phyloP scores from a whole-genome alignment of 805 yeast species.

The Brettanomyces bruxellensis region DNA sequence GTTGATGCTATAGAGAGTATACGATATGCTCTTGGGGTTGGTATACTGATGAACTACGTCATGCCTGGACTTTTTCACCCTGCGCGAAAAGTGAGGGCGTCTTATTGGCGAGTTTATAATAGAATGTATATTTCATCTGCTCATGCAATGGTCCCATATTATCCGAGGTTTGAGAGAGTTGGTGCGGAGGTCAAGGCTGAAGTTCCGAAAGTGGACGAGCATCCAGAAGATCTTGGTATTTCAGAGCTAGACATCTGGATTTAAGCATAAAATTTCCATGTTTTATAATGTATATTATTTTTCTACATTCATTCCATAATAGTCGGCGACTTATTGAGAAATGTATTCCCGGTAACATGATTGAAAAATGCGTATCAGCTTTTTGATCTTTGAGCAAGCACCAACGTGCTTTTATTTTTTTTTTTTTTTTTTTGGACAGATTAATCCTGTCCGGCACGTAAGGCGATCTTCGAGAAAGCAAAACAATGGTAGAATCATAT shows the following conservation, averaged over 20 bases:
- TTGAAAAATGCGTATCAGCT: no score
- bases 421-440: no score
- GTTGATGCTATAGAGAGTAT: constrained; percentile 72
- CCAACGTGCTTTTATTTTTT: no score
- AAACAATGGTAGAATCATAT: neutral
- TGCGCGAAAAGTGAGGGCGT: constrained; percentile 72
- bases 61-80: constrained; percentile 93
- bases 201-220: constrained; percentile 7
- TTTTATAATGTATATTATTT: no score
- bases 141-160: constrained; percentile 75
- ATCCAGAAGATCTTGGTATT: constrained; percentile 18
- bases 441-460: no score
- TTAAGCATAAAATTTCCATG: constrained; percentile 2
- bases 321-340: no score
- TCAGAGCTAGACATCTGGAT: constrained; percentile 24
- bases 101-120: constrained; percentile 84
- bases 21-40: constrained; percentile 66
- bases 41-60: constrained; percentile 61
- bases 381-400: no score
- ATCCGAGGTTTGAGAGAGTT: constrained; percentile 46
- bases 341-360: no score
- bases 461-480: neutral
- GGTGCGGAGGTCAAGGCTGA: constrained; percentile 14
- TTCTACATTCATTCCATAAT: no score
- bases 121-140: constrained; percentile 61